Evolutionary conservation across 768 basidiomycete species (phyloP).

Genomic region (Lactifluus echinatus): DNA sequence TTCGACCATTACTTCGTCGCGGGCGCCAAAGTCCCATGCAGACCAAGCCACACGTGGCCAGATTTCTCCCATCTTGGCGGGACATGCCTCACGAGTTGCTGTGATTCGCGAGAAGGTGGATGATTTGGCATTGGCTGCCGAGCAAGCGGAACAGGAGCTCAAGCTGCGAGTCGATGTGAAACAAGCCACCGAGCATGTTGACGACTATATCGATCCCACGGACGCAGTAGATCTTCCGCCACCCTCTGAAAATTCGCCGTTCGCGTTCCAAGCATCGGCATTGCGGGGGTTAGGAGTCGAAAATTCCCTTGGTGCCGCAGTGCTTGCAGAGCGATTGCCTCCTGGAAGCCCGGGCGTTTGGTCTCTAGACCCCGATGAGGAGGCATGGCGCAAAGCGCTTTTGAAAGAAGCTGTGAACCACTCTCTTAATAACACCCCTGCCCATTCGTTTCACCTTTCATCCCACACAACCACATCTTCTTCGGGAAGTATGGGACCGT

Average conservation of each 20-base stretch:
- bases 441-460: conserved; percentile 33
- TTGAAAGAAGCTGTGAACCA: conserved; percentile 72
- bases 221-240: conserved; percentile 75
- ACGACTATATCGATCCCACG: conserved; percentile 72
- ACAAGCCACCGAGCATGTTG: conserved; percentile 36
- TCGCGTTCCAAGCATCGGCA: conserved; percentile 69
- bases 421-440: conserved; percentile 53
- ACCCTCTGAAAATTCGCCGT: conserved; percentile 58
- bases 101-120: conserved; percentile 79
- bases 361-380: conserved; percentile 45
- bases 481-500: conserved; percentile 25
- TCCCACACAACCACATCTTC: conserved; percentile 11
- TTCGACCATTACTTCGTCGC: conserved; percentile 15
- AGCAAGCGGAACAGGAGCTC: conserved; percentile 67
- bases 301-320: conserved; percentile 66
- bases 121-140: conserved; percentile 60
- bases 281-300: conserved; percentile 63
- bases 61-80: conserved; percentile 6
- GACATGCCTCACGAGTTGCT: conserved; percentile 42
- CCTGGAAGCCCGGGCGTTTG: conserved; percentile 53
- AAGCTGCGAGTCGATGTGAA: conserved; percentile 41
- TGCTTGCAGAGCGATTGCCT: conserved; percentile 67
- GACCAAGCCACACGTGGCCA: conserved; percentile 20
- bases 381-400: conserved; percentile 68
- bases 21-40: conserved; percentile 19